Conservation (phyloP, 2,329 filamentous ascomycete genomes). For the Phaeomoniella chlamydospora region DNA sequence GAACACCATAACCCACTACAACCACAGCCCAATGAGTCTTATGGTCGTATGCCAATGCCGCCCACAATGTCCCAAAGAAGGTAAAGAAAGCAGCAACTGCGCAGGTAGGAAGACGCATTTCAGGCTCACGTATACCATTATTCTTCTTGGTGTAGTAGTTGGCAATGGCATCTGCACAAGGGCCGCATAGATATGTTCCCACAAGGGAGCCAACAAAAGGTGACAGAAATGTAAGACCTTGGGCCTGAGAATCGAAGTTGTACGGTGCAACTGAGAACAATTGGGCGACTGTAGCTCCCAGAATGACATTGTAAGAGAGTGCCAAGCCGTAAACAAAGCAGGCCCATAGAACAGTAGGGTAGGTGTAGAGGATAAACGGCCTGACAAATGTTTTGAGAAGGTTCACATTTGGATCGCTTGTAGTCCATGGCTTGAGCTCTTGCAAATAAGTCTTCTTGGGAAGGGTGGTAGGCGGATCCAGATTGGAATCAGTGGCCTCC, state of each 20-base stretch:
- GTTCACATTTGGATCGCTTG: conserved; percentile 10
- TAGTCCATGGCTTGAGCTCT: no score
- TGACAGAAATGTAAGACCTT: conserved; percentile 13
- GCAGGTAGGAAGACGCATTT: conserved; percentile 12
- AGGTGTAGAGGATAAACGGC: conserved; percentile 11
- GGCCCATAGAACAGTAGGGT: conserved; percentile 14
- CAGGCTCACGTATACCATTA: conserved; percentile 8
- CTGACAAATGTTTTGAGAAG: no score
- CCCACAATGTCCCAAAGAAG: conserved; percentile 11
- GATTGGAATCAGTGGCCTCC: no score
- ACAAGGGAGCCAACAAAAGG: conserved; percentile 12
- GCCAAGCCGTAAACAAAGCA: conserved; percentile 12
- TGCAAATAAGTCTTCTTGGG: no score
- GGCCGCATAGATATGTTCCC: conserved; percentile 10
- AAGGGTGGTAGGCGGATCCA: no score
- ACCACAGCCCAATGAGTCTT: conserved; percentile 10
- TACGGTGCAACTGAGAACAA: conserved; percentile 15
- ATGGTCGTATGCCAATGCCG: conserved; percentile 10
- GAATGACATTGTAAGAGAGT: conserved; percentile 17
- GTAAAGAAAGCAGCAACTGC: conserved; percentile 12
- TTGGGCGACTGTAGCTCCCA: conserved; percentile 12
- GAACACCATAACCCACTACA: conserved; percentile 12
- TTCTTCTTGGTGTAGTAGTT: conserved; percentile 9
- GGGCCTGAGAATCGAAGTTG: conserved; percentile 9
- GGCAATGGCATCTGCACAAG: conserved; percentile 9